phyloP scores from a whole-genome alignment of 176 grass and related monocot species.

The Rhynchospora pubera region DNA sequence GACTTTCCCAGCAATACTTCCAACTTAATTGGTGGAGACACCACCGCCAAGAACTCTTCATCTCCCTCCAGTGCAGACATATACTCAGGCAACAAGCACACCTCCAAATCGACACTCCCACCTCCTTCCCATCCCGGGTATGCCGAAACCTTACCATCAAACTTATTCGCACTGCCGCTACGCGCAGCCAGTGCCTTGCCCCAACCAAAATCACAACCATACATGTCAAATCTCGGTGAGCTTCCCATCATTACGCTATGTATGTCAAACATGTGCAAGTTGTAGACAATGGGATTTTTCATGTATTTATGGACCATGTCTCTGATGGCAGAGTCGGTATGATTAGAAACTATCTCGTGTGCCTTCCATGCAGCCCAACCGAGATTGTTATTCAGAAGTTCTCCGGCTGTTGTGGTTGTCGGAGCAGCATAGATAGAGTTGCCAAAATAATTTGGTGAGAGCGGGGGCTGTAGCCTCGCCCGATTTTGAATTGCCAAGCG shows the following conservation, averaged over 20 bases:
- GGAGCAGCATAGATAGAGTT: not conserved
- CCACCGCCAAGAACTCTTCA: not conserved
- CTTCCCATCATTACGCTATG: slow-evolving; percentile 12
- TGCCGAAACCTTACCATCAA: slow-evolving; percentile 23
- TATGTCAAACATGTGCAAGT: not conserved
- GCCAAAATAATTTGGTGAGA: slow-evolving; percentile 28
- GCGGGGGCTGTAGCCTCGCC: not conserved
- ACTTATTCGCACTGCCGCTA: slow-evolving; percentile 34
- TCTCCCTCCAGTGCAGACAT: slow-evolving; percentile 13
- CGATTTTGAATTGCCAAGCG: not conserved
- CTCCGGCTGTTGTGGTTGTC: slow-evolving; percentile 16
- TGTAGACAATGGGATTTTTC: not conserved
- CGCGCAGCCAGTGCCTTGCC: slow-evolving; percentile 28
- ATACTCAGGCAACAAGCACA: slow-evolving; percentile 19
- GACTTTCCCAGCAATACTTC: not conserved
- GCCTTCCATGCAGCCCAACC: slow-evolving; percentile 32
- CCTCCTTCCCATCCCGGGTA: slow-evolving; percentile 10
- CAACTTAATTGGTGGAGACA: not conserved
- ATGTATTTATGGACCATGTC: not conserved
- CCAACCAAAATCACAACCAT: slow-evolving; percentile 43
- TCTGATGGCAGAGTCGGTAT: slow-evolving; percentile 13
- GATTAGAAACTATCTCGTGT: slow-evolving; percentile 29
- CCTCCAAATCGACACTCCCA: slow-evolving; percentile 27
- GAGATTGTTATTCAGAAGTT: slow-evolving; percentile 22
- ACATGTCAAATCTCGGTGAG: slow-evolving; percentile 39